phyloP scores from a whole-genome alignment of 352 stramenopile species.

The Pythium dissimile region DNA sequence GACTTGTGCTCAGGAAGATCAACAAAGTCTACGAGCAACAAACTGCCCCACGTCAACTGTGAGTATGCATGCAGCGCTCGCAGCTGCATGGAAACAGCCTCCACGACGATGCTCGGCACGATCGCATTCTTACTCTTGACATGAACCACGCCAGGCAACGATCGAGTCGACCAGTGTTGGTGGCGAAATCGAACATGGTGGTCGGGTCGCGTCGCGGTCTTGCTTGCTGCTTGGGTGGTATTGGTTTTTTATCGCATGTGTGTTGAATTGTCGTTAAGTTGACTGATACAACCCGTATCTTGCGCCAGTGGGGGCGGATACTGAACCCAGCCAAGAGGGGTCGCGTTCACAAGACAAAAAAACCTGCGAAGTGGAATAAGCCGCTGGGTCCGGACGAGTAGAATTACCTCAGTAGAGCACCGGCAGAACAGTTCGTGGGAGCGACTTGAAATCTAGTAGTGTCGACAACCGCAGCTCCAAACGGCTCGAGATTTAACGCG shows the following conservation, averaged over 20 bases:
- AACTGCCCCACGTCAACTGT: not conserved
- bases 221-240: too few relatives aligned
- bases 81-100: not conserved
- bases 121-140: not conserved
- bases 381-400: slow-evolving; percentile 24
- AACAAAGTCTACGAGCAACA: not conserved
- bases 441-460: not conserved
- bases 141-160: not conserved
- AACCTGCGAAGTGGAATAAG: slow-evolving; percentile 20
- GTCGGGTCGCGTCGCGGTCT: too few relatives aligned
- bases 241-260: not conserved
- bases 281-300: not conserved
- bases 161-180: not conserved
- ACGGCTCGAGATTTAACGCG: not conserved
- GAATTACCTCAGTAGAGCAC: slow-evolving; percentile 24
- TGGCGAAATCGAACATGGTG: too few relatives aligned
- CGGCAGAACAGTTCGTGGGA: slow-evolving; percentile 24
- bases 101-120: too few relatives aligned
- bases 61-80: not conserved
- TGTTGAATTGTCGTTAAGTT: too few relatives aligned
- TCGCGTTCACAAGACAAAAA: slow-evolving; percentile 18
- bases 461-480: not conserved
- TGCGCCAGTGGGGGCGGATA: not conserved
- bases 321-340: not conserved
- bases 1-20: not conserved